Percentiles rank a stretch among this genome's conserved stretches.
Conservation (phyloP, 1,284 basidiomycete genomes). For the Moesziomyces aphidis region DNA sequence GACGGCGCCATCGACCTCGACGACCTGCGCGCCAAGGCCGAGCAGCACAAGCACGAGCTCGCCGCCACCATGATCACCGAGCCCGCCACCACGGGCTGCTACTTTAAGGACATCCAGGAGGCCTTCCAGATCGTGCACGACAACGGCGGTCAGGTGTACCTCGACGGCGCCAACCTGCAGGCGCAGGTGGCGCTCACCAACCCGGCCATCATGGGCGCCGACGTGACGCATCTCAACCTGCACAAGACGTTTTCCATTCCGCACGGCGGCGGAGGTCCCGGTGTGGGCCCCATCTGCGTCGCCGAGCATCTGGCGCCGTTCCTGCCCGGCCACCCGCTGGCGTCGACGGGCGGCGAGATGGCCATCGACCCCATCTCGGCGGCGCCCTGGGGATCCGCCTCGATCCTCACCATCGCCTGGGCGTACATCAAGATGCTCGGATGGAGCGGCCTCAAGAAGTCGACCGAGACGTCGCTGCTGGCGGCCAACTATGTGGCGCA, state of each 20-base stretch:
- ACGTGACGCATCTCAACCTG: constrained; percentile 96
- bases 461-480: constrained; percentile 87
- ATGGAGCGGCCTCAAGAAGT: constrained; percentile 84
- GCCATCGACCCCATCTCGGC: constrained; percentile 90
- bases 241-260: constrained; percentile 97
- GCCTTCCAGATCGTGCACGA: constrained; percentile 94
- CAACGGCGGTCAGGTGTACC: constrained; percentile 95
- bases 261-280: constrained; percentile 96
- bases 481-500: constrained; percentile 98
- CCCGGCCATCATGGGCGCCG: constrained; percentile 93
- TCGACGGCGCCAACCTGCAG: constrained; percentile 94
- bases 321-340: constrained; percentile 88
- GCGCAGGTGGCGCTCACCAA: constrained; percentile 95
- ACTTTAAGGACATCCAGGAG: constrained; percentile 90
- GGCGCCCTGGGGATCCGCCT: constrained; percentile 93
- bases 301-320: constrained; percentile 93
- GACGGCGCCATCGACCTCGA: constrained; percentile 90
- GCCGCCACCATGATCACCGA: constrained; percentile 92
- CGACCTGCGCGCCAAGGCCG: constrained; percentile 87
- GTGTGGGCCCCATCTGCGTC: constrained; percentile 94
- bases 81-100: constrained; percentile 92
- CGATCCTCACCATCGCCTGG: constrained; percentile 97
- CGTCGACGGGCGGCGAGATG: constrained; percentile 77
- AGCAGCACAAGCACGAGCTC: constrained; percentile 88
- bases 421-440: constrained; percentile 86